A percentile compares a stretch with the other conserved stretches of the same genome.
phyloP scores from a whole-genome alignment of 2,329 filamentous ascomycete genomes.

The Paecilomyces fulvus region DNA sequence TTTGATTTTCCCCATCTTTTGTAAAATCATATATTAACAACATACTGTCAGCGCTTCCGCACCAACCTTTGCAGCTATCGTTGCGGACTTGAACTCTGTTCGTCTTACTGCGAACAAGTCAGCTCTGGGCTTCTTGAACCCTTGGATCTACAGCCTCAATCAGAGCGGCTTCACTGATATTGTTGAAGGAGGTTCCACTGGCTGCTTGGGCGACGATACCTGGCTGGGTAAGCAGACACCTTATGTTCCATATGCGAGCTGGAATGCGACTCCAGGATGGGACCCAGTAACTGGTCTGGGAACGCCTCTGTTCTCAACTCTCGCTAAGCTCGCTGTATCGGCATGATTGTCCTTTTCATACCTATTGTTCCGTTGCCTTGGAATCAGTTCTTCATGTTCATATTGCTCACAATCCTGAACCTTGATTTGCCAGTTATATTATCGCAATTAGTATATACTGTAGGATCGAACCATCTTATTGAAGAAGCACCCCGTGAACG shows the following conservation, averaged over 20 bases:
- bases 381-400: not conserved
- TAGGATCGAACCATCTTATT: not conserved
- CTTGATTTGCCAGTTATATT: not conserved
- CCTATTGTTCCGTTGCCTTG: not conserved
- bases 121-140: conserved; percentile 53
- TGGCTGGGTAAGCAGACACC: conserved; percentile 26
- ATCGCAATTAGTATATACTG: not conserved
- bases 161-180: conserved; percentile 42
- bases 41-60: conserved; percentile 42
- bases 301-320: conserved; percentile 19
- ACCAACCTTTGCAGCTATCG: conserved; percentile 54
- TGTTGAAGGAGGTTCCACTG: conserved; percentile 37
- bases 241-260: conserved; percentile 38
- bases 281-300: conserved; percentile 35
- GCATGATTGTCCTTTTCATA: not conserved
- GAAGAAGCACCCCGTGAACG: no score
- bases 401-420: not conserved
- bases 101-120: conserved; percentile 47
- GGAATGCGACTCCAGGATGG: conserved; percentile 41
- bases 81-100: conserved; percentile 57
- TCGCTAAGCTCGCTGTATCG: conserved; percentile 10
- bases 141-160: conserved; percentile 48
- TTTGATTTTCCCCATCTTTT: not conserved
- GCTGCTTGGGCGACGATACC: conserved; percentile 33
- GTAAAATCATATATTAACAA: conserved; percentile 7